phyloP scores from a whole-genome alignment of 2,329 filamentous ascomycete species.

The Domatiomyces globalis region DNA sequence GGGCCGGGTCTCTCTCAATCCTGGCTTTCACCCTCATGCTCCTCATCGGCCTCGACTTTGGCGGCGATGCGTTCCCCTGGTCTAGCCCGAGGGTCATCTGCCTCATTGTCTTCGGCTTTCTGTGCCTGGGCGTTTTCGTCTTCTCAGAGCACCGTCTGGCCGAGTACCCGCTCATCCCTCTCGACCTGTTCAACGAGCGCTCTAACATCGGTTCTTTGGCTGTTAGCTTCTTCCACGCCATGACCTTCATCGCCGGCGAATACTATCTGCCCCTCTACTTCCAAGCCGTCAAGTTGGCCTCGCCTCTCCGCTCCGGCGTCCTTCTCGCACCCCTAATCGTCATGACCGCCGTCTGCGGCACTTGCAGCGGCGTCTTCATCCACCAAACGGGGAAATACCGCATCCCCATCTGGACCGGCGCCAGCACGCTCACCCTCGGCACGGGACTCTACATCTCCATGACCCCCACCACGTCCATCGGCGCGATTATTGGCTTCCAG shows the following conservation, averaged over 20 bases:
- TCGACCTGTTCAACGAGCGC: slow-evolving; percentile 51
- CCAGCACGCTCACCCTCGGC: slow-evolving; percentile 30
- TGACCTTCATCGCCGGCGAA: slow-evolving; percentile 49
- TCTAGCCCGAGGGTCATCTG: slow-evolving; percentile 59
- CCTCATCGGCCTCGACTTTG: slow-evolving; percentile 72
- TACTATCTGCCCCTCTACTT: slow-evolving; percentile 65
- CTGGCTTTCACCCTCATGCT: slow-evolving; percentile 73
- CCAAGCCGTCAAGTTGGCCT: slow-evolving; percentile 51
- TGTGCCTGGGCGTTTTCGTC: slow-evolving; percentile 52
- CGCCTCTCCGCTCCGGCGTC: slow-evolving; percentile 41
- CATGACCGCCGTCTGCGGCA: slow-evolving; percentile 31
- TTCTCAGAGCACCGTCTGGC: slow-evolving; percentile 60
- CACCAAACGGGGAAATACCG: slow-evolving; percentile 37
- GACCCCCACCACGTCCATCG: slow-evolving; percentile 30
- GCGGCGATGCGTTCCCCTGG: slow-evolving; percentile 65
- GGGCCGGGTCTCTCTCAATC: slow-evolving; percentile 48
- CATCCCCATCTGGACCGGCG: slow-evolving; percentile 33
- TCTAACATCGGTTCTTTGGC: slow-evolving; percentile 36
- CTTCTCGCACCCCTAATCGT: slow-evolving; percentile 49
- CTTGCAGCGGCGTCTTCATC: slow-evolving; percentile 35
- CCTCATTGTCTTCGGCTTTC: slow-evolving; percentile 57
- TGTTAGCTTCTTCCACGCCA: slow-evolving; percentile 22
- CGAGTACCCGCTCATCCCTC: slow-evolving; percentile 63
- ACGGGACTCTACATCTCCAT: slow-evolving; percentile 36
- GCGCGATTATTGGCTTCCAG: slow-evolving; percentile 30